Base-by-base conservation (phyloP, 257 asterid species). In the Galeopsis tetrahit region DNA sequence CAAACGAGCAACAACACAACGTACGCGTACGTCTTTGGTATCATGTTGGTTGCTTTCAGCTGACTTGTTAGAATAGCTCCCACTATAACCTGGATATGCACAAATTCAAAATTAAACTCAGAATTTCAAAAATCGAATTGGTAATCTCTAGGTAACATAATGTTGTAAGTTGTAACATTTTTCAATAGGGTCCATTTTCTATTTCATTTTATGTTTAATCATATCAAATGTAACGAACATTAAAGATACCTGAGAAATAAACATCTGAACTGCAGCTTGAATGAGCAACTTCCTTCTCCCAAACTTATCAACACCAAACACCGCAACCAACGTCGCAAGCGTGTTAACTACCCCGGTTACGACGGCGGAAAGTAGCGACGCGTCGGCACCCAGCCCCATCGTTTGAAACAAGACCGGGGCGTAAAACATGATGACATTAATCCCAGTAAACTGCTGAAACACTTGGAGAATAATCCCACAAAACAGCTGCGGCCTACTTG, bases 401-500 rank as follows among this genome's bases (percentile, higher is more conserved):
- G 92, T 86, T 43, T 80, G 85, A 42, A 84, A 86, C 14, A 86
- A 68, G 1, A 84, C 89, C 0, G 92, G 89, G 0, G 92, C 89
- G 44, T 84, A 84, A 55, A 82, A 87, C 86, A 82, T 86, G 65
- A 82, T 79, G 0, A 82, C 85, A 35, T 86, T 83, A 52, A 86
- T 86, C 4, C 91, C 91, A 0, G 89, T 84, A 5, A 85, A 87
- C 76, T 87, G 90, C 72, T 83, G 93, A 60, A 83, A 87, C 0
- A 88, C 51, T 40, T 85, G 90, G 7, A 87, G 34, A 3, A 76
- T 2, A 0, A 21, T 55, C 8, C 67, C 65, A 32, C 68, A 49
- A 3, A 78, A 17, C 10, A 81, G 72, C 63, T 65, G 79, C 1
- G 82, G 85, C 31, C 40, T 6, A n/a, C 87, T 84, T 0, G 82